Percentiles rank a stretch among this genome's conserved stretches.
Conservation (phyloP, 1,284 basidiomycete genomes). For the Ceratobasidium sp. region DNA sequence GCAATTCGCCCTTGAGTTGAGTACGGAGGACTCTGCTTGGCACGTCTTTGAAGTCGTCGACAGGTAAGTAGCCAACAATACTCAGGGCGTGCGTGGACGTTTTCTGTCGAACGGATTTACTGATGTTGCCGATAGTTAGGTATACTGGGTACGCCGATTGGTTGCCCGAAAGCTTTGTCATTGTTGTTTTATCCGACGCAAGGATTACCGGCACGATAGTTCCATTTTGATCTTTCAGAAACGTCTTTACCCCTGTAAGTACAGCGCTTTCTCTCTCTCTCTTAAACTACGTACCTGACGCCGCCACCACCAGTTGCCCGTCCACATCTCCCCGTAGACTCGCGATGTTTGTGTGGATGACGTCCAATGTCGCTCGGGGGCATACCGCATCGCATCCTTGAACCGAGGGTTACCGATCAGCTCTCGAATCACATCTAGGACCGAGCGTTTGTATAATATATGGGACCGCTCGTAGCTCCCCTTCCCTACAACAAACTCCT, state of each 20-base stretch:
- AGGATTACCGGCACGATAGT: conserved; percentile 41
- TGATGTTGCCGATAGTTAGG: conserved; percentile 43
- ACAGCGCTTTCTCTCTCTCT: no score
- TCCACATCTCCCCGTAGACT: conserved; percentile 36
- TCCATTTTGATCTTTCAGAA: background rate
- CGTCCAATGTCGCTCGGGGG: background rate
- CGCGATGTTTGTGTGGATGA: background rate
- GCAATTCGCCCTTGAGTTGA: conserved; percentile 33
- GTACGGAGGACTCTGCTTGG: background rate
- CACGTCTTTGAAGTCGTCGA: no score
- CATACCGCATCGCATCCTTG: background rate
- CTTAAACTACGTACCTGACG: conserved; percentile 17
- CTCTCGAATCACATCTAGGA: background rate
- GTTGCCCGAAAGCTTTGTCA: conserved; percentile 34
- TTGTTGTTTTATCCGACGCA: conserved; percentile 41
- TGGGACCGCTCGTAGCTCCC: background rate
- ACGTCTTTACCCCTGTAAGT: background rate
- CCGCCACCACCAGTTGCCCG: conserved; percentile 42
- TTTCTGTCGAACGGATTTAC: conserved; percentile 21
- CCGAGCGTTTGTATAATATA: background rate
- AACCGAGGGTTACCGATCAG: background rate
- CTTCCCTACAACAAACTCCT: background rate
- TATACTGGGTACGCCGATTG: conserved; percentile 43
- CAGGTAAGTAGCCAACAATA: conserved; percentile 42
- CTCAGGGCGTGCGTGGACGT: conserved; percentile 1